These are phyloP conservation scores for Didymella keratinophila DNA, from an alignment of 2,329 filamentous ascomycete species.

Conservation along the genomic window DNA sequence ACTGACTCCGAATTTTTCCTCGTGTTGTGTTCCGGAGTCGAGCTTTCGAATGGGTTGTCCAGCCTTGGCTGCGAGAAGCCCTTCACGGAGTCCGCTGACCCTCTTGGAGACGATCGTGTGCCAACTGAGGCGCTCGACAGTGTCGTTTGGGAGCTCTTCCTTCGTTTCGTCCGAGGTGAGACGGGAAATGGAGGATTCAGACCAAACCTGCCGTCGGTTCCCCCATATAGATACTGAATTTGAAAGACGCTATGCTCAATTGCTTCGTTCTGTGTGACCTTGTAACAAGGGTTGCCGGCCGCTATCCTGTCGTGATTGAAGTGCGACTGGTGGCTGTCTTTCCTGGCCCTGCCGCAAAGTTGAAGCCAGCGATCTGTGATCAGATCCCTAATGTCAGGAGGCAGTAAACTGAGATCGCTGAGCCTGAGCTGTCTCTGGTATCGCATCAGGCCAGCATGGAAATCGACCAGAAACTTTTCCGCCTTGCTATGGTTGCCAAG, in stretches of 20 bases:
- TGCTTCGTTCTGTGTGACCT: neutral
- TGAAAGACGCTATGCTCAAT: neutral
- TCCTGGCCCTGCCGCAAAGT: neutral
- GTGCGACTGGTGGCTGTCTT: neutral
- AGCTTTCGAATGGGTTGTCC: neutral
- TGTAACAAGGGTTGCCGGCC: neutral
- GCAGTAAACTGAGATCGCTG: neutral
- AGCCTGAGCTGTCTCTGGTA: neutral
- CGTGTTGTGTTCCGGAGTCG: neutral
- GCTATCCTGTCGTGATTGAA: neutral
- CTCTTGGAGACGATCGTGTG: neutral
- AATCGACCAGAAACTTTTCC: constrained; percentile 1
- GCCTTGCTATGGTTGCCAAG: constrained; percentile 1
- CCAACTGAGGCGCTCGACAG: neutral
- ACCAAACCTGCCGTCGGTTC: neutral
- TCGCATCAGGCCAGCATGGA: constrained; percentile 3
- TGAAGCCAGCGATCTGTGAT: constrained; percentile 3
- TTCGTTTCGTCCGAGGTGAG: neutral
- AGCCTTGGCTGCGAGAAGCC: neutral
- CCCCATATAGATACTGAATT: neutral
- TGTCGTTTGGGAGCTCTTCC: neutral
- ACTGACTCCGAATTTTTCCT: neutral
- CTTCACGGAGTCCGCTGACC: neutral
- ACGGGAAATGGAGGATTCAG: neutral
- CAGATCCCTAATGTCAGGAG: neutral